Evolutionary conservation across 805 yeast species (phyloP).

Genomic region (Pichia scutulata): DNA sequence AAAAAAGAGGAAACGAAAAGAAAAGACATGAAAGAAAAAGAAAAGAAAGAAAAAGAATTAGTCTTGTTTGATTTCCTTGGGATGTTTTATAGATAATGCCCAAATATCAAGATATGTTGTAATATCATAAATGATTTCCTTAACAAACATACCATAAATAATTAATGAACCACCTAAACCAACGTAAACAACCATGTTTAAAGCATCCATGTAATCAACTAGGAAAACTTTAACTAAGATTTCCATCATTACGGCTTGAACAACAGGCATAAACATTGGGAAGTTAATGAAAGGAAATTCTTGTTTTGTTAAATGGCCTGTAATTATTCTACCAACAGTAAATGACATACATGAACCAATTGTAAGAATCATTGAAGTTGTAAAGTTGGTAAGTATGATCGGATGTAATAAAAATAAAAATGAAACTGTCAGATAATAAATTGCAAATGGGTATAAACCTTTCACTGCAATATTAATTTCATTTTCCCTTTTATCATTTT

Average conservation of each 20-base stretch:
- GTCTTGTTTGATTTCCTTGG: constrained; percentile 34
- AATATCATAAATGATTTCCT: constrained; percentile 72
- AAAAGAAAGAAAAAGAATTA: too few species aligned
- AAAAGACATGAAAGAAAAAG: too few species aligned
- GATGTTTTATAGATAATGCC: constrained; percentile 78
- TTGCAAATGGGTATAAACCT: constrained; percentile 55
- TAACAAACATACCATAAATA: constrained; percentile 62
- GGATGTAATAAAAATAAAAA: constrained; percentile 45
- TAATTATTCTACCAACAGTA: constrained; percentile 83
- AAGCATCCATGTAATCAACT: constrained; percentile 34
- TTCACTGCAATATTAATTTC: constrained; percentile 16
- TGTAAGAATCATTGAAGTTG: constrained; percentile 54
- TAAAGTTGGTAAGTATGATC: constrained; percentile 35
- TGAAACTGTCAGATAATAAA: constrained; percentile 42
- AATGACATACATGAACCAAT: constrained; percentile 75
- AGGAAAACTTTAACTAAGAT: constrained; percentile 31
- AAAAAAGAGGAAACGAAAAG: too few species aligned
- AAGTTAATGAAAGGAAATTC: constrained; percentile 66
- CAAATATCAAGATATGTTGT: constrained; percentile 77
- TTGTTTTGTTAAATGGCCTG: constrained; percentile 78
- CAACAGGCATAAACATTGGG: constrained; percentile 58
- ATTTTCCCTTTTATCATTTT: constrained; percentile 31
- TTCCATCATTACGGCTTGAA: constrained; percentile 35
- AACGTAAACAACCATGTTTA: constrained; percentile 50
- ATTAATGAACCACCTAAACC: constrained; percentile 64